A percentile compares a stretch with the other conserved stretches of the same genome.
phyloP scores from a whole-genome alignment of 768 basidiomycete species.

The Gautieria morchelliformis region DNA sequence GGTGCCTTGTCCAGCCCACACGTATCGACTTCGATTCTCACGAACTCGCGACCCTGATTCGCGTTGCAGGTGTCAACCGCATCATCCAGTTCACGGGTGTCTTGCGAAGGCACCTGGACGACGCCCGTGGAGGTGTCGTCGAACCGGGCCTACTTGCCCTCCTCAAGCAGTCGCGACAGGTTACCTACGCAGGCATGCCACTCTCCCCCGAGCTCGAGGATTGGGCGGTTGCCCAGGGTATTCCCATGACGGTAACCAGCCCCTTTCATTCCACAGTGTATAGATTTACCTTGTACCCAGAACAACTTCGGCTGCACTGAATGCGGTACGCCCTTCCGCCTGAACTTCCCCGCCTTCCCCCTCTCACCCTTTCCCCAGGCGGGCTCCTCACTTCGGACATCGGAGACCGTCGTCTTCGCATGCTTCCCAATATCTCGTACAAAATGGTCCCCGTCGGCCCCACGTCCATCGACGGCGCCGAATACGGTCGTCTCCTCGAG shows the following conservation, averaged over 20 bases:
- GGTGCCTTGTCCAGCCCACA: slow-evolving; percentile 66
- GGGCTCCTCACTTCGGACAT: slow-evolving; percentile 2
- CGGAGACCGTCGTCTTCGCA: background rate
- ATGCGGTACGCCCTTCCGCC: slow-evolving; percentile 55
- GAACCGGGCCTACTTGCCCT: slow-evolving; percentile 51
- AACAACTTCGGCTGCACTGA: slow-evolving; percentile 81
- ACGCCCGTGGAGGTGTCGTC: slow-evolving; percentile 33
- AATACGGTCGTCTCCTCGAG: slow-evolving; percentile 48
- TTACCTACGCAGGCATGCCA: slow-evolving; percentile 57
- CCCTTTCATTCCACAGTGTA: background rate
- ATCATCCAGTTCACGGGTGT: slow-evolving; percentile 68
- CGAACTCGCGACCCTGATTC: slow-evolving; percentile 66
- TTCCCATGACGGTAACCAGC: slow-evolving; percentile 48
- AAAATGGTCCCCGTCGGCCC: slow-evolving; percentile 3
- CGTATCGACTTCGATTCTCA: slow-evolving; percentile 52
- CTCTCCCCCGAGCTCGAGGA: slow-evolving; percentile 60
- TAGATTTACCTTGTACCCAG: slow-evolving; percentile 26
- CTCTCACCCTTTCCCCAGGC: background rate
- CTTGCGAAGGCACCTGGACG: slow-evolving; percentile 55
- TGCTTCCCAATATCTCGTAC: slow-evolving; percentile 1
- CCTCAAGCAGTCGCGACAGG: slow-evolving; percentile 49
- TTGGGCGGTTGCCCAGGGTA: slow-evolving; percentile 55
- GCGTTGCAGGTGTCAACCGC: slow-evolving; percentile 57
- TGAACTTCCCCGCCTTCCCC: background rate
- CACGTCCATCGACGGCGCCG: slow-evolving; percentile 41